These are phyloP conservation scores for Cylindrotheca fusiformis DNA, from an alignment of 108 stramenopile genomes.

Conservation along the genomic window DNA sequence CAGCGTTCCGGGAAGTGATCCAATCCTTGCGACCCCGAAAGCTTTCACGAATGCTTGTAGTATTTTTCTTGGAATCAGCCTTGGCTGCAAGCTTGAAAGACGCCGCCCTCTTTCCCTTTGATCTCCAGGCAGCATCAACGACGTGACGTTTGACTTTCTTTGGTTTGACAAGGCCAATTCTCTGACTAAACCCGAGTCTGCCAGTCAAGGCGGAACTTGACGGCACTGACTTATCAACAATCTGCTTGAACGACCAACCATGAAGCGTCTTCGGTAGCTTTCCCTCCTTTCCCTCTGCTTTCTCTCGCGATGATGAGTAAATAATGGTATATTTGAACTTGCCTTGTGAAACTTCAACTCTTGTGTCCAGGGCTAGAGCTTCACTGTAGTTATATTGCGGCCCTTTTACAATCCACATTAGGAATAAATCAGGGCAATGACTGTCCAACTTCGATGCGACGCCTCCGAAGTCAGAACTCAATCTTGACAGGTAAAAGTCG, in stretches of 20 bases:
- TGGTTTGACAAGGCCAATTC: neutral
- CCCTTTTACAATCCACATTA: constrained; percentile 15
- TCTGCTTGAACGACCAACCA: neutral
- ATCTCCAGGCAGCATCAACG: neutral
- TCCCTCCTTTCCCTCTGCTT: neutral
- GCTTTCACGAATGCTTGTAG: no score
- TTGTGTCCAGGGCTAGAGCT: neutral
- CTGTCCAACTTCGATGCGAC: neutral
- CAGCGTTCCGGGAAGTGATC: no score
- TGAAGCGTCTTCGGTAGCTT: neutral
- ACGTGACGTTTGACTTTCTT: neutral
- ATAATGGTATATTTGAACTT: neutral
- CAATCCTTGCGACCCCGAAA: no score
- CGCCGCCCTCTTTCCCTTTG: no score
- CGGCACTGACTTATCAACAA: neutral
- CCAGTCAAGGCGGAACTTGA: neutral
- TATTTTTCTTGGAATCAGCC: no score
- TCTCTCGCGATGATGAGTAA: neutral
- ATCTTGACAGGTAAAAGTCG: constrained; percentile 12
- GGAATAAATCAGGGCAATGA: neutral
- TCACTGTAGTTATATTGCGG: neutral
- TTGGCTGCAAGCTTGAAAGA: no score
- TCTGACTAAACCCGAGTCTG: no score
- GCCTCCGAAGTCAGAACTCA: neutral
- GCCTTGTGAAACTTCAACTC: neutral